These are phyloP conservation scores for Neurospora intermedia DNA, from an alignment of 495 filamentous ascomycete species.

Conservation along the genomic window DNA sequence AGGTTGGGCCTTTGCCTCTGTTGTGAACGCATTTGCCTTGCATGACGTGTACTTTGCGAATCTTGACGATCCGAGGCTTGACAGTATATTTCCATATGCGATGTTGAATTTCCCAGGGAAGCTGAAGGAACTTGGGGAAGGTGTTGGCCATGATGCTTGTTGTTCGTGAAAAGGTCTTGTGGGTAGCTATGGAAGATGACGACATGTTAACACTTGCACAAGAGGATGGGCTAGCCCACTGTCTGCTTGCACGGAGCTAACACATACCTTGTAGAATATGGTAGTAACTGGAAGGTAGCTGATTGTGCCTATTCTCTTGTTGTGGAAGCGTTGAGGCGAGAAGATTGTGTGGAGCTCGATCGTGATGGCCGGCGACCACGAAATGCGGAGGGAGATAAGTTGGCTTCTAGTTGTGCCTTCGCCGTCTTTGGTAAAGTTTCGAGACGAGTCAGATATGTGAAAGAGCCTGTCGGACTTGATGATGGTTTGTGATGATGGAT, in stretches of 20 bases:
- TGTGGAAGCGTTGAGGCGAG: not conserved
- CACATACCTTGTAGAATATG: not conserved
- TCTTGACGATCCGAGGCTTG: not conserved
- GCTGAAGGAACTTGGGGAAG: not conserved
- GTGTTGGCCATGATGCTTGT: not conserved
- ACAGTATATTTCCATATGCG: not conserved
- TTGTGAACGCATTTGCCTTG: not conserved
- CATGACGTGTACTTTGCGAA: not conserved
- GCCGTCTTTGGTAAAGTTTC: not conserved
- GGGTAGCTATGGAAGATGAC: not conserved
- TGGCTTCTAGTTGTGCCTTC: not conserved
- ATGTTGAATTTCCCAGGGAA: not conserved
- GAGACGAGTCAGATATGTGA: not conserved
- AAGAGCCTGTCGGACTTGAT: not conserved
- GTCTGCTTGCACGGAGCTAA: not conserved
- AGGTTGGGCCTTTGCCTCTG: not conserved
- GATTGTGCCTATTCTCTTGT: not conserved
- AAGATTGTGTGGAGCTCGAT: not conserved
- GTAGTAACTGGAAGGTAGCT: not conserved
- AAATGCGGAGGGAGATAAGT: not conserved
- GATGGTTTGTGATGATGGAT: too few species aligned
- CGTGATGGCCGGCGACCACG: not conserved
- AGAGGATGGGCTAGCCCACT: not conserved
- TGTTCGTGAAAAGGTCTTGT: not conserved
- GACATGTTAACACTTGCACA: not conserved